These are phyloP conservation scores for Selaginella tamariscina DNA, from an alignment of 75 land plant genomes.

Conservation along the genomic window DNA sequence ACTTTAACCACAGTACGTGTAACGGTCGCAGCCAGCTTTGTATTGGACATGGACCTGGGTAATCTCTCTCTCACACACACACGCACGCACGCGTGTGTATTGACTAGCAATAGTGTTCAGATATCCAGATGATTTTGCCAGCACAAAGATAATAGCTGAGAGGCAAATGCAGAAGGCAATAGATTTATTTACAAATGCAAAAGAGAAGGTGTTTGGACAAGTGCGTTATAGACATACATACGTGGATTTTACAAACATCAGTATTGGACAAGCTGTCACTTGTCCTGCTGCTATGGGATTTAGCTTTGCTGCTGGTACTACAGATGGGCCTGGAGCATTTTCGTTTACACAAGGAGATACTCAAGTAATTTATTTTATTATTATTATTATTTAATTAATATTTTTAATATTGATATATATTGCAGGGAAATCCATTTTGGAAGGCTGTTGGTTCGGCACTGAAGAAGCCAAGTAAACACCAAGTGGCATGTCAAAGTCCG, in stretches of 20 bases:
- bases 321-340: slow-evolving; percentile 98
- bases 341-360: slow-evolving; percentile 90
- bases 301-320: slow-evolving; percentile 96
- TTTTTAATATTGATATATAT: no score
- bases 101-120: slow-evolving; percentile 26
- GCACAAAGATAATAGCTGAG: slow-evolving; percentile 72
- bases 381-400: no score
- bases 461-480: slow-evolving; percentile 55
- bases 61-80: slow-evolving; percentile 7
- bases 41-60: slow-evolving; percentile 99
- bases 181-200: slow-evolving; percentile 54
- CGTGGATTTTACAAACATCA: slow-evolving; percentile 58
- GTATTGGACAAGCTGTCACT: slow-evolving; percentile 55
- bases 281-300: slow-evolving; percentile 98
- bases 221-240: slow-evolving; percentile 62
- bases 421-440: slow-evolving; percentile 95
- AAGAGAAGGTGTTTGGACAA: slow-evolving; percentile 53
- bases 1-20: slow-evolving; percentile 98
- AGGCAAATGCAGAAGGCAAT: slow-evolving; percentile 63
- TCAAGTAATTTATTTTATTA: slow-evolving; percentile 26
- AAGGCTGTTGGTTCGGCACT: slow-evolving; percentile 52
- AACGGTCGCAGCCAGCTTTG: slow-evolving; percentile 87
- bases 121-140: slow-evolving; percentile 88
- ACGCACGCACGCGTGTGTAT: not conserved
- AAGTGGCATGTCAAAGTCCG: slow-evolving; percentile 72